Base-by-base conservation (phyloP, 176 grass and related monocot genomes). In the Hordeum marinum region DNA sequence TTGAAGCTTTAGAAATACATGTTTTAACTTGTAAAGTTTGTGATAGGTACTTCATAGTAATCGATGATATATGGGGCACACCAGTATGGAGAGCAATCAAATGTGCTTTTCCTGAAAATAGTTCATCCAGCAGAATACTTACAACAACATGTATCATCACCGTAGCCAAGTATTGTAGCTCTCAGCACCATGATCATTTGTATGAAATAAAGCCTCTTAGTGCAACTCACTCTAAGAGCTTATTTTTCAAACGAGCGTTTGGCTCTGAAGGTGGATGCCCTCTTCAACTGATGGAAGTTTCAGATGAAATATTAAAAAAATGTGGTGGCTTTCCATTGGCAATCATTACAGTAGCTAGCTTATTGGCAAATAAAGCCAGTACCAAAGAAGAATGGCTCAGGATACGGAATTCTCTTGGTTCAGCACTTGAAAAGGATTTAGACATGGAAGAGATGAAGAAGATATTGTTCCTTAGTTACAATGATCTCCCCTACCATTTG, bases 81-180 rank as follows among this genome's bases (percentile, higher is more conserved):
- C 35, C 63, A 82, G 63, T 46, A 82, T 82, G 80, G 63, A 37
- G 63, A 57, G 26, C 63, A 48, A 82, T 82, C 12, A 69, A 25
- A 70, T 82, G 80, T 9, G 63, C 80, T 70, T 82, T 68, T 67
- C 43, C 63, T 70, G 80, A 70, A 55, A 82, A 82, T 82, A 82
- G 14, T 6, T 57, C 11, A 57, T 67, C 42, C 27, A 82, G 80
- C 36, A 26, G 31, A 82, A 70, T 82, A 82, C 13, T 82, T 29
- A 82, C 65, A 70, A 82, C 80, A 70, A 82, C 80, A 8, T 42
- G 80, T 17, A 82, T 68, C 29, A 18, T 24, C 43, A 7, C 64
- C 36, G 65, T 82, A 54, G 80, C 80, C 20, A 70, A 57, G 64
- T 82, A 48, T 68, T 70, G 80, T 55, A 50, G 64, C 46, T 69